phyloP scores from a whole-genome alignment of 2,329 filamentous ascomycete genomes.

The Ramichloridium luteum region DNA sequence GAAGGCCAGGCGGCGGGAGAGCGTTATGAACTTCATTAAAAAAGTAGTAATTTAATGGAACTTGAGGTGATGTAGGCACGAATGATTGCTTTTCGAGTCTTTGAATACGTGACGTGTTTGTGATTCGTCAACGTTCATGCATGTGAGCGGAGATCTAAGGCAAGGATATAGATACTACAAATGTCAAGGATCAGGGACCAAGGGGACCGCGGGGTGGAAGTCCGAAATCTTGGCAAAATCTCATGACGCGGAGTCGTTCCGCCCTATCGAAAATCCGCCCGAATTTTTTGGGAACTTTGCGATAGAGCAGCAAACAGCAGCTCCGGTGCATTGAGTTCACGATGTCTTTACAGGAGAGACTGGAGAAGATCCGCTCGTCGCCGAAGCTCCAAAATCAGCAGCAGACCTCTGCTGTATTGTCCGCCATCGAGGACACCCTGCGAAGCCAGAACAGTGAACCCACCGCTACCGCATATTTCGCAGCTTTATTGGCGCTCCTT shows the following conservation, averaged over 20 bases:
- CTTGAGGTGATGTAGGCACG: no score
- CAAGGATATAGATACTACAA: no score
- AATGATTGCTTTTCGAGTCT: no score
- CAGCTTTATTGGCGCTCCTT: constrained; percentile 80
- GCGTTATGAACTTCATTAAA: constrained; percentile 15
- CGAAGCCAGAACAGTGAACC: constrained; percentile 73
- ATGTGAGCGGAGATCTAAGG: no score
- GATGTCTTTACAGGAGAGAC: constrained; percentile 69
- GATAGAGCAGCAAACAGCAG: neutral
- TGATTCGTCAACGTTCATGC: no score
- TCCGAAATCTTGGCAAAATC: no score
- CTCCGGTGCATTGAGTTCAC: constrained; percentile 5
- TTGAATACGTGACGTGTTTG: no score
- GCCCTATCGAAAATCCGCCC: no score
- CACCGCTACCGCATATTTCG: constrained; percentile 86
- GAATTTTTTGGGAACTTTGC: neutral
- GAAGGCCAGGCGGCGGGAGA: constrained; percentile 9
- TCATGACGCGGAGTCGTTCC: no score
- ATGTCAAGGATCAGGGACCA: no score
- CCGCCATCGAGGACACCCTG: constrained; percentile 85
- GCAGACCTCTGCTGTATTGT: constrained; percentile 76
- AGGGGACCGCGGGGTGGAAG: no score
- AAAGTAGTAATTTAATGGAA: no score
- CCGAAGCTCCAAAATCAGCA: constrained; percentile 93
- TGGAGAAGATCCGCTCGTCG: constrained; percentile 85